phyloP scores from a whole-genome alignment of 768 basidiomycete genomes.

The Pleurotus pulmonarius region DNA sequence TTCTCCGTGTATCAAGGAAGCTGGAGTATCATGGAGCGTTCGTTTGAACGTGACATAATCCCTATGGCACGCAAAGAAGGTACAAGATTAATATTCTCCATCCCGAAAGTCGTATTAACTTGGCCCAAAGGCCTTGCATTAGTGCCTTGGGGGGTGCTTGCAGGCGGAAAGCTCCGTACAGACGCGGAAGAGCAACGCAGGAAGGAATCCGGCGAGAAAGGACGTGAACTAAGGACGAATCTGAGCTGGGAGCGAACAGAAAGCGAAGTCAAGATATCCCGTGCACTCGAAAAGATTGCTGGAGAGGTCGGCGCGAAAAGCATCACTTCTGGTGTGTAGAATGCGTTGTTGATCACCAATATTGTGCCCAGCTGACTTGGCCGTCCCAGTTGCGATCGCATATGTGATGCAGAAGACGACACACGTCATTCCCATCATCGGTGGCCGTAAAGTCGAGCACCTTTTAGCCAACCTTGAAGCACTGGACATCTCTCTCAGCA shows the following conservation, averaged over 20 bases:
- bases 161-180: slow-evolving; percentile 46
- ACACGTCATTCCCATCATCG: slow-evolving; percentile 47
- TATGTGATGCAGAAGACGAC: slow-evolving; percentile 51
- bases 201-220: slow-evolving; percentile 30
- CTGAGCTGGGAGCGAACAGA: slow-evolving; percentile 44
- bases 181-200: slow-evolving; percentile 36
- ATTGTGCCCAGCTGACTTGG: not conserved
- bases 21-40: slow-evolving; percentile 41
- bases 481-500: slow-evolving; percentile 35
- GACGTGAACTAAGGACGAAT: slow-evolving; percentile 24
- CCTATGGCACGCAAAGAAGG: slow-evolving; percentile 40
- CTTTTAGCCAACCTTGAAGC: slow-evolving; percentile 46
- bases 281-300: slow-evolving; percentile 48
- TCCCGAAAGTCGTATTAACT: slow-evolving; percentile 21
- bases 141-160: slow-evolving; percentile 30
- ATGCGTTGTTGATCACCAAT: not conserved
- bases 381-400: slow-evolving; percentile 39
- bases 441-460: slow-evolving; percentile 48
- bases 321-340: slow-evolving; percentile 39
- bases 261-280: slow-evolving; percentile 35
- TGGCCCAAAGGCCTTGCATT: slow-evolving; percentile 32
- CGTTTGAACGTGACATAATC: slow-evolving; percentile 53
- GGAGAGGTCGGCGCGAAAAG: slow-evolving; percentile 42
- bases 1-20: slow-evolving; percentile 52
- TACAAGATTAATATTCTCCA: slow-evolving; percentile 26